These are phyloP conservation scores for Cryoendolithus antarcticus DNA, from an alignment of 2,329 filamentous ascomycete species.

Conservation along the genomic window DNA sequence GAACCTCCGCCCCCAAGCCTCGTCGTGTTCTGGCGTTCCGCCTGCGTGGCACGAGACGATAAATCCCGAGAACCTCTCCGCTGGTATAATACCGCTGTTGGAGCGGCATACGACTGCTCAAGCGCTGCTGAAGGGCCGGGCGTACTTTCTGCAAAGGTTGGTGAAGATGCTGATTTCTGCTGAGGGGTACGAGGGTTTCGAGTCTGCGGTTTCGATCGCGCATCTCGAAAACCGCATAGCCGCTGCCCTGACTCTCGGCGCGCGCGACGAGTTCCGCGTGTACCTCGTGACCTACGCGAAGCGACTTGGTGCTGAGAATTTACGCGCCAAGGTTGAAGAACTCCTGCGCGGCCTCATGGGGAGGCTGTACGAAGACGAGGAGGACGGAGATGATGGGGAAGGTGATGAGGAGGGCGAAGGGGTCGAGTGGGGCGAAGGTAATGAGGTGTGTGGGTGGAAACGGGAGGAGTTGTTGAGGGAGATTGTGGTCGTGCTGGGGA, in stretches of 20 bases:
- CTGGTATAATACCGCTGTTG: constrained; percentile 83
- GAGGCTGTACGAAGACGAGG: constrained; percentile 47
- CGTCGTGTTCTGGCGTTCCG: background rate
- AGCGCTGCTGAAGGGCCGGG: constrained; percentile 78
- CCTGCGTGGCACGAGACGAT: constrained; percentile 14
- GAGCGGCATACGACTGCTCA: constrained; percentile 93
- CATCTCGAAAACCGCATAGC: constrained; percentile 92
- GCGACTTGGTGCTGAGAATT: constrained; percentile 78
- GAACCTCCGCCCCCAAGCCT: constrained; percentile 1
- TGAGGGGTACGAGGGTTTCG: constrained; percentile 85
- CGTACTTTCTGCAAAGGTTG: constrained; percentile 80
- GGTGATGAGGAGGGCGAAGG: constrained; percentile 34
- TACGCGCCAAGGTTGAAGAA: constrained; percentile 84
- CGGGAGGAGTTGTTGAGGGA: constrained; percentile 77
- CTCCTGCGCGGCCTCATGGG: constrained; percentile 71
- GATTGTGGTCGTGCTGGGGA: constrained; percentile 89
- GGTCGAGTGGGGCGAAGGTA: constrained; percentile 54
- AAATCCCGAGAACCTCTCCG: constrained; percentile 55
- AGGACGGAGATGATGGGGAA: constrained; percentile 40
- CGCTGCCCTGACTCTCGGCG: constrained; percentile 70
- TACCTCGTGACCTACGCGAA: constrained; percentile 99
- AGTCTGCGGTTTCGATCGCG: constrained; percentile 81
- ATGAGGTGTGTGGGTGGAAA: constrained; percentile 81
- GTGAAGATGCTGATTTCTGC: constrained; percentile 79
- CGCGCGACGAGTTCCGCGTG: constrained; percentile 82